phyloP scores from a whole-genome alignment of 768 basidiomycete species.

The Mycena galopus region DNA sequence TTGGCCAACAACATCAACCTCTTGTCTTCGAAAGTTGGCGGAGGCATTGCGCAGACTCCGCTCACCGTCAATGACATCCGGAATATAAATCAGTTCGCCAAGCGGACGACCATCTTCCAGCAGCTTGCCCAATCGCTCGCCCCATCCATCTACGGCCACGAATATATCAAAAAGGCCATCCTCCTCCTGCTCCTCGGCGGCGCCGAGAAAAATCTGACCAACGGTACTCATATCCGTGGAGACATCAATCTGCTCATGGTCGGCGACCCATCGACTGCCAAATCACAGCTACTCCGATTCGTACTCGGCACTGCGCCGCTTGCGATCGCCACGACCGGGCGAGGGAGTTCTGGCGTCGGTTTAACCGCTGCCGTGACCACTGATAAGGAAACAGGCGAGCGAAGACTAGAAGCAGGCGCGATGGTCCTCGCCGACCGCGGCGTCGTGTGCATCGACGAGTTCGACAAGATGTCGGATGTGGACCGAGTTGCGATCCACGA shows the following conservation, averaged over 20 bases:
- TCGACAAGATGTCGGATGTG: constrained; percentile 99
- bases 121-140: constrained; percentile 95
- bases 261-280: constrained; percentile 98
- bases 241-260: constrained; percentile 99
- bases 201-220: constrained; percentile 96
- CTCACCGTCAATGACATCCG: constrained; percentile 96
- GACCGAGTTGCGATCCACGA: constrained; percentile 99
- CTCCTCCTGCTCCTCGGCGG: constrained; percentile 94
- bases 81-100: constrained; percentile 93
- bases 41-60: constrained; percentile 93
- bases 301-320: constrained; percentile 96
- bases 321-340: constrained; percentile 97
- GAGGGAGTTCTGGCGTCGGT: constrained; percentile 99
- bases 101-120: constrained; percentile 87
- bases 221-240: constrained; percentile 98
- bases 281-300: constrained; percentile 95
- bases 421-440: constrained; percentile 99
- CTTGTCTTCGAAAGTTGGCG: constrained; percentile 94
- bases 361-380: constrained; percentile 98
- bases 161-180: constrained; percentile 95
- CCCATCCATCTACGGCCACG: constrained; percentile 96
- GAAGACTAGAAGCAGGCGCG: constrained; percentile 96
- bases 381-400: constrained; percentile 97
- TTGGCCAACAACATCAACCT: constrained; percentile 96
- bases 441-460: constrained; percentile 99